These are phyloP conservation scores for Alternaria dauci DNA, from an alignment of 2,329 filamentous ascomycete species.

Conservation along the genomic window DNA sequence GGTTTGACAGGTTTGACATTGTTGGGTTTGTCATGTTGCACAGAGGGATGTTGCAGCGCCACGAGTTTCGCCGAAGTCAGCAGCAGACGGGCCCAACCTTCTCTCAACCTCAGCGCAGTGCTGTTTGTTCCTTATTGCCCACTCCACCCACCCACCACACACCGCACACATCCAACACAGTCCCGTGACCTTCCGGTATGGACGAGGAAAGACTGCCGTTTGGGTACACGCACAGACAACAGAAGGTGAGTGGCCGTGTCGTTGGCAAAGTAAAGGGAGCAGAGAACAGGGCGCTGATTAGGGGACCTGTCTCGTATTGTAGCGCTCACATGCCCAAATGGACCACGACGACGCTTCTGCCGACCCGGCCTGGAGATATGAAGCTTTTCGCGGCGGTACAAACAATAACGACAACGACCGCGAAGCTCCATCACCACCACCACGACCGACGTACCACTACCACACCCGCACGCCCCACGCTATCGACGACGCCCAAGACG, in stretches of 20 bases:
- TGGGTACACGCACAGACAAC: conserved; percentile 44
- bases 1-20: background rate
- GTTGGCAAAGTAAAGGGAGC: conserved; percentile 1
- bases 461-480: background rate
- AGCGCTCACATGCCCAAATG: conserved; percentile 50
- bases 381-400: conserved; percentile 5
- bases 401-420: background rate
- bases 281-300: conserved; percentile 22
- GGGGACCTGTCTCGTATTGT: conserved; percentile 22
- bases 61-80: conserved; percentile 23
- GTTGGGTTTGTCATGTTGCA: conserved; percentile 6
- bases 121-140: background rate
- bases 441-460: background rate
- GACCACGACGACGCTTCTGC: conserved; percentile 37
- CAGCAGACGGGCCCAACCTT: conserved; percentile 6
- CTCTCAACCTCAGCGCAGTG: conserved; percentile 4
- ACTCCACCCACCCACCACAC: conserved; percentile 4
- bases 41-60: conserved; percentile 17
- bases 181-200: conserved; percentile 3
- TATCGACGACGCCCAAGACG: conserved; percentile 4
- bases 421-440: conserved; percentile 2
- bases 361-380: conserved; percentile 37
- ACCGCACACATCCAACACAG: background rate
- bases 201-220: conserved; percentile 45
- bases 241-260: conserved; percentile 42